Base-by-base conservation (phyloP, 2,329 filamentous ascomycete genomes). In the Diaporthe nobilis region DNA sequence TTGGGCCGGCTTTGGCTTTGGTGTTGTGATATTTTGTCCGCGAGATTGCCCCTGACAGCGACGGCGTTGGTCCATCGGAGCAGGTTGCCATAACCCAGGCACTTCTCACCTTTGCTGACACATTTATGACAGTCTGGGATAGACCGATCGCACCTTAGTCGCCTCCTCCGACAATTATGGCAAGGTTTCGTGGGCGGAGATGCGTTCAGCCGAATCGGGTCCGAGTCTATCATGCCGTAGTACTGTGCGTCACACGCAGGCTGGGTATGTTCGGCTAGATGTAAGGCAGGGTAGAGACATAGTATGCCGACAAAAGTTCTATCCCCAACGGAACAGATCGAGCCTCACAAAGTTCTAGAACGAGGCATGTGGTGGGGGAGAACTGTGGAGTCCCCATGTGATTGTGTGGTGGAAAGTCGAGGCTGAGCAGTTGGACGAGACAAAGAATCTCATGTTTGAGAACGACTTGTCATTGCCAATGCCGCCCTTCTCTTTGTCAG, bases 141-240 rank as follows among this genome's bases (percentile, higher is more conserved):
- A 47, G 90, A 92, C 76, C 88, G 87, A 82, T 93, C 91, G 82
- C 91, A 93, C 80, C 90, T 89, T 81, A 90, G 87, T 78, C 91
- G 88, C 80, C 87, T 88, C 75, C 87, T 88, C 76, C 90, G 90
- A 82, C 91, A 92, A 83, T 91, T 92, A 83, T 92, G 90, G 82
- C 91, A 92, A 76, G 88, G 80, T 79, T 86, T 88, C 81, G 81
- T 78, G 60, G 80, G 78, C 34, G 71, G 68, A 20, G 58, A 31
- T 25, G 39, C 44, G 34, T 73, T 34, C 31, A 25, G 60, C 58
- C 72, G 68, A 25, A 44, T 39, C 49, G 53, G 47, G 25, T 22
- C 44, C 34, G 55, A 49, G 42, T n/a, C 49, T 71, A 70, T 71
- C 75, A 75, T 76, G 28, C 53, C 60, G 60, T 72, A 44, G 65